Percentiles rank a stretch among this genome's conserved stretches.
phyloP scores from a whole-genome alignment of 2,329 filamentous ascomycete genomes.

The Colletotrichum sp. region DNA sequence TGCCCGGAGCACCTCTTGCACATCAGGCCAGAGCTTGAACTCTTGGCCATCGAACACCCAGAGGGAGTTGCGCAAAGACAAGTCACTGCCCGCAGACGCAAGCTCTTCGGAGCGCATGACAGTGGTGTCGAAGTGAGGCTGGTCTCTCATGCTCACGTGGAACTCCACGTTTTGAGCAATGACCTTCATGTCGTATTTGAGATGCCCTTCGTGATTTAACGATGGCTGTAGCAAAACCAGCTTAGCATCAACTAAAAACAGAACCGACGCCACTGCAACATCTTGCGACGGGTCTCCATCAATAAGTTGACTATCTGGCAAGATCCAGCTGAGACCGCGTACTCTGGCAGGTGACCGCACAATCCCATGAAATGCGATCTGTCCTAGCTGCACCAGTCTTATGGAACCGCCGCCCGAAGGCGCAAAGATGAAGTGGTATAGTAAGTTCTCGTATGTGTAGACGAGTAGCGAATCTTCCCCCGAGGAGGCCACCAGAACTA shows the following conservation, averaged over 20 bases:
- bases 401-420: conserved; percentile 71
- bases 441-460: conserved; percentile 94
- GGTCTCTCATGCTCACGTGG: conserved; percentile 90
- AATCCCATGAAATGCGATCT: conserved; percentile 97
- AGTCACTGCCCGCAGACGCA: conserved; percentile 17
- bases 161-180: conserved; percentile 97
- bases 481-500: conserved; percentile 88
- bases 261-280: conserved; percentile 88
- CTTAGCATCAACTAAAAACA: conserved; percentile 98
- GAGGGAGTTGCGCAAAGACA: conserved; percentile 75
- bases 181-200: conserved; percentile 98
- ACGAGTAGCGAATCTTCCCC: conserved; percentile 94
- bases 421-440: conserved; percentile 94
- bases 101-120: neutral
- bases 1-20: conserved; percentile 80
- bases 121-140: conserved; percentile 53
- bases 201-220: conserved; percentile 77
- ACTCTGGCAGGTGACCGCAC: conserved; percentile 92
- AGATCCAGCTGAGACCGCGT: conserved; percentile 91
- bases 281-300: conserved; percentile 96
- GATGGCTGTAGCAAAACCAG: conserved; percentile 90
- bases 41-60: conserved; percentile 94
- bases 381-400: conserved; percentile 88
- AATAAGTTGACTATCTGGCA: conserved; percentile 86
- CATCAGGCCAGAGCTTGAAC: conserved; percentile 87